Percentiles rank a stretch among this genome's conserved stretches.
These are phyloP conservation scores for Jaapia argillacea DNA, from an alignment of 768 basidiomycete species.

Conservation along the genomic window DNA sequence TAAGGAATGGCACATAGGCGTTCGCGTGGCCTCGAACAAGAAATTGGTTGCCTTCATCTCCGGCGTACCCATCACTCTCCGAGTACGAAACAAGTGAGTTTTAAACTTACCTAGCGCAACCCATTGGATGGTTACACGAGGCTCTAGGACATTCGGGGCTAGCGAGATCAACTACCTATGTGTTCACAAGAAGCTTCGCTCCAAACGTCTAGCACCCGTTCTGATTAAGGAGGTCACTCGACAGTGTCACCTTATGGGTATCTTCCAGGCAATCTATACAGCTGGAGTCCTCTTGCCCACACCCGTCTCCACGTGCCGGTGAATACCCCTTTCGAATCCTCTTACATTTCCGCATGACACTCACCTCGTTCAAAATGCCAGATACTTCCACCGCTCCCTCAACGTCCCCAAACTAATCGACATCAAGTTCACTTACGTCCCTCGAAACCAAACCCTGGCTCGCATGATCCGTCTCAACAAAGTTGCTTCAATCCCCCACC, in stretches of 20 bases:
- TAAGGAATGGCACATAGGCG: conserved; percentile 94
- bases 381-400: conserved; percentile 87
- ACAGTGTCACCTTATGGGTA: conserved; percentile 77
- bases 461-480: conserved; percentile 76
- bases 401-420: conserved; percentile 91
- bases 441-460: conserved; percentile 83
- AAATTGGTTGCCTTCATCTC: conserved; percentile 97
- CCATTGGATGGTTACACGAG: too few relatives aligned
- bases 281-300: conserved; percentile 91
- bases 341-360: conserved; percentile 85
- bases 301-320: conserved; percentile 81
- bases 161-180: conserved; percentile 97
- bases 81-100: conserved; percentile 76
- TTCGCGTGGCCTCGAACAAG: conserved; percentile 81
- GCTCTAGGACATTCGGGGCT: conserved; percentile 50
- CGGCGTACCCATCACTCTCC: conserved; percentile 78
- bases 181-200: conserved; percentile 94
- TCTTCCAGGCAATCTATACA: conserved; percentile 98
- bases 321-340: conserved; percentile 16
- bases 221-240: conserved; percentile 97
- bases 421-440: conserved; percentile 80
- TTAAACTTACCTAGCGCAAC: too few relatives aligned
- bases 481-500: conserved; percentile 37
- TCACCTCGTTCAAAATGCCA: conserved; percentile 94
- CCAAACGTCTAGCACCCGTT: conserved; percentile 90